Conservation (phyloP, 371 early-diverging fungal species). For the Basidiobolus meristosporus region DNA sequence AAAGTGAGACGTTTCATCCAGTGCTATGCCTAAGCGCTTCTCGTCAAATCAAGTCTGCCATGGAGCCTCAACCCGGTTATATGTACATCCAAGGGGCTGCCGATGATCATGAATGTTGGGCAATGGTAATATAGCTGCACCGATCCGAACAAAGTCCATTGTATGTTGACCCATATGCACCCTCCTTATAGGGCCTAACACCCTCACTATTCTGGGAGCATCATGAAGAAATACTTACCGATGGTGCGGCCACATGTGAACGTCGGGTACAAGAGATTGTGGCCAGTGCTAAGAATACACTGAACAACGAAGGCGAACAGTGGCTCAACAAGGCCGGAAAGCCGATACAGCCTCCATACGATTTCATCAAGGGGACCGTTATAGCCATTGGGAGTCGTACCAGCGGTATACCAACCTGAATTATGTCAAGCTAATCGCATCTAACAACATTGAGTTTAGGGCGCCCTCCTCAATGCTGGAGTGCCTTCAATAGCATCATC, state of each 20-base stretch:
- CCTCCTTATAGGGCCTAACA: slow-evolving; percentile 23
- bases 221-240: slow-evolving; percentile 16
- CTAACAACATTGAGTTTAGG: slow-evolving; percentile 5
- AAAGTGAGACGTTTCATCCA: slow-evolving; percentile 28
- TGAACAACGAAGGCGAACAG: neutral
- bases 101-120: slow-evolving; percentile 79
- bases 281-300: neutral
- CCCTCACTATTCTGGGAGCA: slow-evolving; percentile 55
- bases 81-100: slow-evolving; percentile 77
- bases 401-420: slow-evolving; percentile 11
- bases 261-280: slow-evolving; percentile 17
- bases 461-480: slow-evolving; percentile 28
- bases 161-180: slow-evolving; percentile 2
- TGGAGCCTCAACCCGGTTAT: slow-evolving; percentile 29
- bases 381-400: slow-evolving; percentile 33
- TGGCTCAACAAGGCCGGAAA: neutral
- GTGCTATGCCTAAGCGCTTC: slow-evolving; percentile 59
- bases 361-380: slow-evolving; percentile 26
- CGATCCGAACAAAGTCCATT: neutral
- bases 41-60: slow-evolving; percentile 22
- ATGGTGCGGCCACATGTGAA: slow-evolving; percentile 20
- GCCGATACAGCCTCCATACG: slow-evolving; percentile 3
- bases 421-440: neutral
- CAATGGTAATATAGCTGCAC: slow-evolving; percentile 13
- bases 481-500: slow-evolving; percentile 32